Conservation (phyloP, 306 rosid genomes). For the Prosopis cineraria region DNA sequence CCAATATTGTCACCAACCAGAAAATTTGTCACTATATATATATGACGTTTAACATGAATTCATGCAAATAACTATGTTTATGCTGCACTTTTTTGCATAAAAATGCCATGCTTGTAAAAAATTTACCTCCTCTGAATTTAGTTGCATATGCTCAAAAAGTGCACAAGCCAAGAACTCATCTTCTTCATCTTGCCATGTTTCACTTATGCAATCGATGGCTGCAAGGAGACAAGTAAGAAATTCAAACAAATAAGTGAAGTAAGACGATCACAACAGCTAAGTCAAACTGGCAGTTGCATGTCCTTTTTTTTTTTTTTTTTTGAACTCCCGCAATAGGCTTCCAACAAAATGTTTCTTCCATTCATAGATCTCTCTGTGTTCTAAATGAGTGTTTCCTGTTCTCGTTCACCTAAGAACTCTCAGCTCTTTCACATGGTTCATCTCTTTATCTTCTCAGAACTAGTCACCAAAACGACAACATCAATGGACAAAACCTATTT, state of each 20-base stretch:
- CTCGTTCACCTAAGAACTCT: background rate
- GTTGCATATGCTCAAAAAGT: conserved; percentile 75
- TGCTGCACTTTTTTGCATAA: background rate
- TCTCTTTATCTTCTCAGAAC: background rate
- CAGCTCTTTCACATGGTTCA: background rate
- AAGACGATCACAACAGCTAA: background rate
- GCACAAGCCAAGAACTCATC: conserved; percentile 77
- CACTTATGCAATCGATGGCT: conserved; percentile 45
- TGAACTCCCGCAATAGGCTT: too few relatives aligned
- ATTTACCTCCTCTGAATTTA: conserved; percentile 65
- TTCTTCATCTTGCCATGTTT: conserved; percentile 81
- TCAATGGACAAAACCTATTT: background rate
- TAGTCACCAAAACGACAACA: background rate
- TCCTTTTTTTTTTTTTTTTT: too few relatives aligned
- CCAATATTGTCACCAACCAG: background rate
- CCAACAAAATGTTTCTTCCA: too few relatives aligned
- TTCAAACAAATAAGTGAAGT: conserved; percentile 3
- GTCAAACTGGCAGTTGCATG: background rate
- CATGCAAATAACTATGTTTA: background rate
- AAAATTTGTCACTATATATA: background rate
- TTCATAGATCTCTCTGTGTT: background rate
- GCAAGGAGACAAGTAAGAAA: conserved; percentile 42
- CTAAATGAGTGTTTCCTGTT: background rate
- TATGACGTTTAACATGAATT: background rate
- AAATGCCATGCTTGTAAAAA: background rate